Conservation (phyloP, 2,329 filamentous ascomycete species). For the Claviceps sp. region DNA sequence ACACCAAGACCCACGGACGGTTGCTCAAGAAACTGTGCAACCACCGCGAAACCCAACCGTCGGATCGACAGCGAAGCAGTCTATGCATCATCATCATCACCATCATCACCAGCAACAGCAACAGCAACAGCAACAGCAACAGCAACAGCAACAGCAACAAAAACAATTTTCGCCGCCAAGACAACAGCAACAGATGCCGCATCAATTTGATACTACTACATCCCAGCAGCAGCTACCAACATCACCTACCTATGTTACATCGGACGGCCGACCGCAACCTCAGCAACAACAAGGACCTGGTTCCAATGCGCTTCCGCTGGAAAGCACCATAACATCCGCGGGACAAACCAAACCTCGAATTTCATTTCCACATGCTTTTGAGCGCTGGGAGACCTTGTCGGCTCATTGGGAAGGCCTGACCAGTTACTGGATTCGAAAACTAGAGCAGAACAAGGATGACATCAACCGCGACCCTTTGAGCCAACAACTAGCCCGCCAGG, state of each 20-base stretch:
- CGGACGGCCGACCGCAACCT: conserved; percentile 5
- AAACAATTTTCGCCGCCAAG: background rate
- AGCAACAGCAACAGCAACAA: background rate
- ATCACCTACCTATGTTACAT: conserved; percentile 1
- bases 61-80: conserved; percentile 7
- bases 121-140: conserved; percentile 2
- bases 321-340: conserved; percentile 9
- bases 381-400: conserved; percentile 92
- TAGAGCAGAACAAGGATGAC: conserved; percentile 83
- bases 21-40: conserved; percentile 13
- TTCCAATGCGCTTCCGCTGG: conserved; percentile 2
- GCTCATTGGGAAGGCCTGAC: conserved; percentile 97
- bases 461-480: conserved; percentile 71
- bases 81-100: conserved; percentile 6
- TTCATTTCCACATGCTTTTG: conserved; percentile 90
- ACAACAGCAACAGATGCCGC: conserved; percentile 2
- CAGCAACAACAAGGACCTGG: background rate
- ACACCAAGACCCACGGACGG: conserved; percentile 18
- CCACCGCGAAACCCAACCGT: conserved; percentile 6
- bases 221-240: conserved; percentile 1
- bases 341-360: conserved; percentile 37
- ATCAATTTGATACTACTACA: background rate
- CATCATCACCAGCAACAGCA: background rate
- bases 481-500: conserved; percentile 81
- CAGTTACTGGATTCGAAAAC: conserved; percentile 87